These are phyloP conservation scores for Monosporascus sp. DNA, from an alignment of 2,329 filamentous ascomycete genomes.

Conservation along the genomic window DNA sequence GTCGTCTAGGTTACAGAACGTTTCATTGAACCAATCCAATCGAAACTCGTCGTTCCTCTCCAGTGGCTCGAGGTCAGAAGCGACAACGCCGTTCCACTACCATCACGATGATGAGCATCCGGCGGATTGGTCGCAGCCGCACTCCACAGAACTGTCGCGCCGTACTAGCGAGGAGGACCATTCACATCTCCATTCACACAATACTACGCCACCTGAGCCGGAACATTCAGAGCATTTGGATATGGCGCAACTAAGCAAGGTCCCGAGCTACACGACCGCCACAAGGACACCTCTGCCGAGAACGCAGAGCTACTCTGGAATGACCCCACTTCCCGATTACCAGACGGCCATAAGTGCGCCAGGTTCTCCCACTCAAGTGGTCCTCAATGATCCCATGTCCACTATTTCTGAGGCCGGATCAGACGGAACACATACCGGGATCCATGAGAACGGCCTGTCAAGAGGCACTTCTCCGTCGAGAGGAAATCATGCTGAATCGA, in stretches of 20 bases:
- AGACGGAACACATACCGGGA: constrained; percentile 1
- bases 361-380: constrained; percentile 37
- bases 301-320: constrained; percentile 43
- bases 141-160: constrained; percentile 45
- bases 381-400: constrained; percentile 21
- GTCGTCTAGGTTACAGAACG: constrained; percentile 65
- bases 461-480: constrained; percentile 16
- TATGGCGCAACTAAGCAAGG: constrained; percentile 62
- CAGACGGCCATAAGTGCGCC: constrained; percentile 53
- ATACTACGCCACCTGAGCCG: constrained; percentile 37
- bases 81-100: constrained; percentile 37
- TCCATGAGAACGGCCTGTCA: constrained; percentile 8
- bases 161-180: constrained; percentile 47
- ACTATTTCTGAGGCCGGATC: constrained; percentile 19
- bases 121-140: constrained; percentile 34
- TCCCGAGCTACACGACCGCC: constrained; percentile 73
- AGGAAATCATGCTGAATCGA: constrained; percentile 13
- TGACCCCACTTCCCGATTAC: constrained; percentile 60
- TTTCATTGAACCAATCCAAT: constrained; percentile 47
- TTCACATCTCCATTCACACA: constrained; percentile 36
- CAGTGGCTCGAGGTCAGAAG: constrained; percentile 36
- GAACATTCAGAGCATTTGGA: constrained; percentile 51
- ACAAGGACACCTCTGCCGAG: constrained; percentile 57
- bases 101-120: constrained; percentile 28
- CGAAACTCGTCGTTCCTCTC: constrained; percentile 43